Base-by-base conservation (phyloP, 1,284 basidiomycete genomes). In the Porphyrellus sp. region DNA sequence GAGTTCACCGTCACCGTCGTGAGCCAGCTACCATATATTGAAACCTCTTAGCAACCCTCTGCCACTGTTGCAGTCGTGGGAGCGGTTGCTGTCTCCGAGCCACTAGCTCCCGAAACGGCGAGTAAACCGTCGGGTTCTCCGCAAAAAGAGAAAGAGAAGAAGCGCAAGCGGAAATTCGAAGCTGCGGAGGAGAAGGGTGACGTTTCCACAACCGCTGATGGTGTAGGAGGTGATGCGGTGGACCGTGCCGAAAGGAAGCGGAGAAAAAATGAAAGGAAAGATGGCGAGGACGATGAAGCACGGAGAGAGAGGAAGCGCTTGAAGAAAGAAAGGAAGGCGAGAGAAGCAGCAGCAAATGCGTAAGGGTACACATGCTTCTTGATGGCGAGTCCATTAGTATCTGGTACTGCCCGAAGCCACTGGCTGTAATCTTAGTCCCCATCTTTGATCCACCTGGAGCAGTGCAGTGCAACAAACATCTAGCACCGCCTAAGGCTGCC, bases 161-260 rank as follows among this genome's bases (percentile, higher is more conserved):
- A 89, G 64, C 78, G 85, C 42, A 89, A 87, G 66, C 80, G 83
- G 34, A 85, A 87, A 65, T 83, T 84, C 13, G 86, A 89, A 66
- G 76, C 69, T 24, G 64, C 72, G 13, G 78, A 77, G 44, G 66
- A 55, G 4, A 73, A 72, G 35, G 67, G 64, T 2, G 74, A 78
- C 56, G 72, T 76, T 18, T 73, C 77, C 8, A 75, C 78, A 69
- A 68, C 62, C 0, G 69, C 64, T 16, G 69, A 64, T n/a, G 71
- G 63, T 13, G 57, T 53, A 34, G 71, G 61, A 21, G 73, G 62
- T 15, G 74, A 67, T 15, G 72, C 66, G 9, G 74, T 67, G 11
- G 80, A 79, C 21, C 72, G 74, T 55, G 72, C 72, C 6, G 80
- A 82, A 56, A 72, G 72, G 68, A 77, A 76, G 53, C 72, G 70